Base-by-base conservation (phyloP, 225 moss, liverwort and hornwort genomes). In the Physcomitrellopsis africana region DNA sequence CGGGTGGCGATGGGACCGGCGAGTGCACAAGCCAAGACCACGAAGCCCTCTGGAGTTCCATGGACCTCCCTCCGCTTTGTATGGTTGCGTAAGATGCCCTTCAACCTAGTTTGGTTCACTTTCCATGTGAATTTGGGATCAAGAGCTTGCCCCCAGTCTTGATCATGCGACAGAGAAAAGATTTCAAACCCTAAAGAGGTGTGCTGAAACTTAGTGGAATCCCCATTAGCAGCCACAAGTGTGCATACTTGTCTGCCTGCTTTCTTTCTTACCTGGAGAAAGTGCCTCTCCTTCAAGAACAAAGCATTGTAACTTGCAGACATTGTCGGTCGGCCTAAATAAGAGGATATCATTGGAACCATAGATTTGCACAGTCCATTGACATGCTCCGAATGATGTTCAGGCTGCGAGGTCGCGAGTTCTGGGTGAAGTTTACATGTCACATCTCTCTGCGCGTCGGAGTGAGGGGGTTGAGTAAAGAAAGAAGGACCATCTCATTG, bases 11-110 rank as follows among this genome's bases (percentile, higher is more conserved):
- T 65, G 81, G 10, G 5, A 49, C 16, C 22, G 74, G 62, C 2
- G 86, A 77, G 63, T 71, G 61, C 74, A 70, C 69, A 43, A 68
- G 69, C 41, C 72, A 72, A 54, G 83, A 83, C 16, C 81, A 72
- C 20, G 80, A 84, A 65, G 75, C 75, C 12, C 75, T 76, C 9
- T 86, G 86, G 86, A 49, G 62, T 45, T 81, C 77, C 19, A 19
- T 69, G 72, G 81, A 81, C 56, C 65, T 78, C 3, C 4, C 51
- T 72, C n/a, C 86, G 24, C 63, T 80, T 8, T 72, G 83, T 69
- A 72, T 72, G 75, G 75, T 64, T 62, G 71, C 86, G 5, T 81
- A 3, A 68, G 8, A 24, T 26, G 14, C 32, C 12, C 10, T 58
- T 26, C 9, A 20, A 72, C 61, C 55, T 76, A 79, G 74, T 63